Conservation (phyloP, 768 basidiomycete genomes). For the Kwoniella pini region DNA sequence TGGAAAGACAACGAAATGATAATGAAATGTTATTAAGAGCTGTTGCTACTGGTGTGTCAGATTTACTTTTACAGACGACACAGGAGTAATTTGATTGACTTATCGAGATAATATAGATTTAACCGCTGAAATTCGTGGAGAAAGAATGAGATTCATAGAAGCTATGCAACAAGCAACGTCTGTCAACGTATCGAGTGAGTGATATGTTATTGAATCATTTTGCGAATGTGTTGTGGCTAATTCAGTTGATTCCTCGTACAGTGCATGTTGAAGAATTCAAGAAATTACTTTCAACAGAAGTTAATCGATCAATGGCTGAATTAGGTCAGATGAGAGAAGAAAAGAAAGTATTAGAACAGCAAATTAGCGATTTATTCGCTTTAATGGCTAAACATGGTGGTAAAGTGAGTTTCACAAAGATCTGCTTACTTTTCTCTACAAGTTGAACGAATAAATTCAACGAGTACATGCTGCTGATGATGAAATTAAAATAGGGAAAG, state of each 20-base stretch:
- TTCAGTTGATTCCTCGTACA: constrained; percentile 52
- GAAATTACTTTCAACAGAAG: constrained; percentile 73
- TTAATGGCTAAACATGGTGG: constrained; percentile 51
- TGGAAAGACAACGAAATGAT: constrained; percentile 70
- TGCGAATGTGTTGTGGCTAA: too few species aligned
- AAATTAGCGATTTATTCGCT: constrained; percentile 53
- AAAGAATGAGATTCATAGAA: constrained; percentile 81
- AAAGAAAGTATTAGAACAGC: constrained; percentile 50
- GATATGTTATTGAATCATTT: too few species aligned
- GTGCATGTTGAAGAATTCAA: constrained; percentile 88
- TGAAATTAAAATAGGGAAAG: neutral
- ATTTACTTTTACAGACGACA: too few species aligned
- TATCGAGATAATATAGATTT: too few species aligned
- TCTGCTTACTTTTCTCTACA: too few species aligned
- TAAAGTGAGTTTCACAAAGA: constrained; percentile 28
- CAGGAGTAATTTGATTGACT: too few species aligned
- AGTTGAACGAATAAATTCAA: too few species aligned
- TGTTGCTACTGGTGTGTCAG: constrained; percentile 64
- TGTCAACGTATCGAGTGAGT: constrained; percentile 75
- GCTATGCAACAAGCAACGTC: constrained; percentile 93
- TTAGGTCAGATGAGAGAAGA: constrained; percentile 57
- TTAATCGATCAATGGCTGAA: constrained; percentile 71
- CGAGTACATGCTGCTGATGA: neutral
- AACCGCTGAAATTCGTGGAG: constrained; percentile 79
- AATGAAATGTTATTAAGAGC: constrained; percentile 70